These are phyloP conservation scores for Nakazawaea ambrosiae DNA, from an alignment of 805 yeast genomes.

Conservation along the genomic window DNA sequence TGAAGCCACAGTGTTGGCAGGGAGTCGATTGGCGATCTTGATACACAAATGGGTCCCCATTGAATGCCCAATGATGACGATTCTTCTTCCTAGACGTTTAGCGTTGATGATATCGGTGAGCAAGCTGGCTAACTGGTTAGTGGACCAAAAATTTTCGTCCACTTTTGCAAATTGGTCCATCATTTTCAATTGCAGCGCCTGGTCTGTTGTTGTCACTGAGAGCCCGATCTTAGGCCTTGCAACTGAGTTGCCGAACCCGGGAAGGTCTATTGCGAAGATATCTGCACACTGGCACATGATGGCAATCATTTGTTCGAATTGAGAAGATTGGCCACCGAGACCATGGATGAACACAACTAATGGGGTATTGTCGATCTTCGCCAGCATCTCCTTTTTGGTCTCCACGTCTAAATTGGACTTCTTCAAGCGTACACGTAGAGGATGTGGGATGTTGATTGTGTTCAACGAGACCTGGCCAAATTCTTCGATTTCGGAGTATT, in stretches of 20 bases:
- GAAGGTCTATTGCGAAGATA: conserved; percentile 69
- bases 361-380: conserved; percentile 44
- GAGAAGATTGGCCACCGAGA: conserved; percentile 82
- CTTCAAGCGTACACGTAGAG: conserved; percentile 30
- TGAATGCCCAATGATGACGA: conserved; percentile 45
- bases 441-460: conserved; percentile 44
- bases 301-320: conserved; percentile 69
- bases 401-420: conserved; percentile 13
- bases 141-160: conserved; percentile 33
- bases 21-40: conserved; percentile 32
- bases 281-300: conserved; percentile 56
- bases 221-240: conserved; percentile 10
- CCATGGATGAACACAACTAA: conserved; percentile 74
- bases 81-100: conserved; percentile 34
- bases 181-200: conserved; percentile 19
- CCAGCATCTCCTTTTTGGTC: conserved; percentile 8
- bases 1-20: conserved; percentile 35
- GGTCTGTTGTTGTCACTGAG: conserved; percentile 17
- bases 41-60: conserved; percentile 48
- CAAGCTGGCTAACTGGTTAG: conserved; percentile 34
- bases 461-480: conserved; percentile 32
- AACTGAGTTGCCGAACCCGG: conserved; percentile 72
- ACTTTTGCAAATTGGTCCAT: conserved; percentile 23
- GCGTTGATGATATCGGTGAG: conserved; percentile 29
- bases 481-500: conserved; percentile 33